phyloP scores from a whole-genome alignment of 345 rosid genomes.

The Moricandia arvensis region DNA sequence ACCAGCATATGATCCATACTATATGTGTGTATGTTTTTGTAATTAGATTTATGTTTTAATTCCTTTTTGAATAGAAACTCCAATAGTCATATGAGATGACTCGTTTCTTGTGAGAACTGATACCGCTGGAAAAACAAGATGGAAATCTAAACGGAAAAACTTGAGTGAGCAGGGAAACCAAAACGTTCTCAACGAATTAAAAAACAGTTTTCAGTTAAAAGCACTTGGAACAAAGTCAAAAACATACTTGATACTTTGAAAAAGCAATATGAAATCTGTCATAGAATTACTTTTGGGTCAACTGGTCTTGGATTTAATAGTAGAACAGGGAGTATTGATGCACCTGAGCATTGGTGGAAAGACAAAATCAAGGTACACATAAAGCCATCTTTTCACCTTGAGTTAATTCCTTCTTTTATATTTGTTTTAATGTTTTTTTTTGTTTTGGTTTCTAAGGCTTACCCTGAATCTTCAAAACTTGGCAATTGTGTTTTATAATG shows the following conservation, averaged over 20 bases:
- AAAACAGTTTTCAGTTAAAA: not conserved
- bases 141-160: too few species aligned
- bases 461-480: too few species aligned
- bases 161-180: not conserved
- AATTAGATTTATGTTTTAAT: too few species aligned
- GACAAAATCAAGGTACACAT: not conserved
- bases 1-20: too few species aligned
- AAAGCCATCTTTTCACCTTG: not conserved
- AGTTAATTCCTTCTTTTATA: not conserved
- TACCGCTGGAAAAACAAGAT: too few species aligned
- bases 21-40: too few species aligned
- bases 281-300: not conserved
- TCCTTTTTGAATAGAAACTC: too few species aligned
- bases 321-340: not conserved
- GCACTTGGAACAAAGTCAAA: not conserved
- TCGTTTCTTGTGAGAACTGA: too few species aligned
- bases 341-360: conserved; percentile 7
- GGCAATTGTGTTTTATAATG: too few species aligned
- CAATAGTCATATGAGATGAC: too few species aligned
- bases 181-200: not conserved
- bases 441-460: too few species aligned
- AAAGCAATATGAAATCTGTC: conserved; percentile 15
- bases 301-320: not conserved
- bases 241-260: not conserved
- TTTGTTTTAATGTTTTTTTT: too few species aligned